Percentiles rank a stretch among this genome's conserved stretches.
Evolutionary conservation across 495 filamentous ascomycete species (phyloP).

Genomic region (Choiromyces venosus): DNA sequence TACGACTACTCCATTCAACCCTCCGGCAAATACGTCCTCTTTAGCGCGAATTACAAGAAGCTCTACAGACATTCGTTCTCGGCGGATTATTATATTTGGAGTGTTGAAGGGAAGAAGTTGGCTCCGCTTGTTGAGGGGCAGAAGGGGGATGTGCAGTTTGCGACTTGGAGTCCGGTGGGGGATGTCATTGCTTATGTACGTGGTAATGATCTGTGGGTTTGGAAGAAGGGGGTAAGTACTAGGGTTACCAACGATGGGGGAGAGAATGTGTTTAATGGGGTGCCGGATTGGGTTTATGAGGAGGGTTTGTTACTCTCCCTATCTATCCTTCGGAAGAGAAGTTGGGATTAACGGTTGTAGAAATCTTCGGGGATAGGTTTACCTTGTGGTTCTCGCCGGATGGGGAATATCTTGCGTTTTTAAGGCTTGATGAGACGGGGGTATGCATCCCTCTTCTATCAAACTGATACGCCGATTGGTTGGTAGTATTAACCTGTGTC

Average conservation of each 20-base stretch:
- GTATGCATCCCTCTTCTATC: conserved; percentile 25
- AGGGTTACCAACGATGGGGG: conserved; percentile 54
- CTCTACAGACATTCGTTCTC: conserved; percentile 56
- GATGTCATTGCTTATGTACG: conserved; percentile 54
- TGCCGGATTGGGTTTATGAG: conserved; percentile 61
- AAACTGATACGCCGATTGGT: neutral
- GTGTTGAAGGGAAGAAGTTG: conserved; percentile 47
- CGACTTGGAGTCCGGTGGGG: conserved; percentile 48
- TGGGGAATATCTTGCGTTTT: conserved; percentile 52
- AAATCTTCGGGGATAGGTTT: conserved; percentile 51
- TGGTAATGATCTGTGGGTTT: conserved; percentile 55
- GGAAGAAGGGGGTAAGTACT: conserved; percentile 47
- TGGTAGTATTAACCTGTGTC: neutral
- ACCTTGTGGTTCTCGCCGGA: conserved; percentile 57
- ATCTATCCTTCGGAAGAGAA: neutral
- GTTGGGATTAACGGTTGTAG: conserved; percentile 34
- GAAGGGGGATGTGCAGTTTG: conserved; percentile 54
- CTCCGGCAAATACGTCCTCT: conserved; percentile 49
- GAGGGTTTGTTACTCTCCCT: conserved; percentile 42
- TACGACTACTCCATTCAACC: conserved; percentile 46
- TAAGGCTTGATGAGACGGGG: conserved; percentile 57
- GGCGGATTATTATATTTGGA: conserved; percentile 53
- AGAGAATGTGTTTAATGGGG: conserved; percentile 53
- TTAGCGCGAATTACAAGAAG: conserved; percentile 53
- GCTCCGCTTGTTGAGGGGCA: conserved; percentile 49